Conservation (phyloP, 331 rosid species). For the Prunus yedoensis region DNA sequence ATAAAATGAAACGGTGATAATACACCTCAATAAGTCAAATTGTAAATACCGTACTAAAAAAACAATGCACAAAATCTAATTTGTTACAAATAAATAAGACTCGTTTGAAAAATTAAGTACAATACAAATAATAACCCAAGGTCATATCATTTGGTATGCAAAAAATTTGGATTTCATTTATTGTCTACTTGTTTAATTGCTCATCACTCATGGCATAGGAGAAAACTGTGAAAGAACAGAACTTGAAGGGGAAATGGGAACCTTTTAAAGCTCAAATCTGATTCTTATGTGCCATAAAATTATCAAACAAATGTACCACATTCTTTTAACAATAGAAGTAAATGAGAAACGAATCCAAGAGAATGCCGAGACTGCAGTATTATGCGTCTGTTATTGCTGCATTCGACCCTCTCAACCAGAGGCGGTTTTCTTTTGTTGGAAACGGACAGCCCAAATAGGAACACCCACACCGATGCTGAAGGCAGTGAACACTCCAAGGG, state of each 20-base stretch:
- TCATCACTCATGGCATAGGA: not conserved
- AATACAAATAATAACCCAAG: not conserved
- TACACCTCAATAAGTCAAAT: too few species aligned
- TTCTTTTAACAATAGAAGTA: conserved; percentile 13
- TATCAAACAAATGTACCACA: conserved; percentile 8
- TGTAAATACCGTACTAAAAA: too few species aligned
- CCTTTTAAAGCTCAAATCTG: not conserved
- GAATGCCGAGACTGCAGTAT: not conserved
- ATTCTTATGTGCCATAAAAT: conserved; percentile 10
- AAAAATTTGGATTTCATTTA: not conserved
- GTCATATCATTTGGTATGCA: not conserved
- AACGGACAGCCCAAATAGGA: conserved; percentile 63
- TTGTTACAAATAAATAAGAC: too few species aligned
- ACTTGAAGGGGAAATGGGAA: not conserved
- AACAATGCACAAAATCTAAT: too few species aligned
- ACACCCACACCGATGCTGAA: conserved; percentile 70
- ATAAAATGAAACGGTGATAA: too few species aligned
- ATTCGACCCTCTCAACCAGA: conserved; percentile 34
- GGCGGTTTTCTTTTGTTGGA: conserved; percentile 80
- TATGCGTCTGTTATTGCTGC: conserved; percentile 16
- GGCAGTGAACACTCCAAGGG: conserved; percentile 62
- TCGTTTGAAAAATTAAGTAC: too few species aligned
- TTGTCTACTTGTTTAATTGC: not conserved
- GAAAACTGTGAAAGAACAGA: not conserved
- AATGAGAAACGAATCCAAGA: not conserved